These are phyloP conservation scores for Ophioceras dolichostomum DNA, from an alignment of 2,329 filamentous ascomycete species.

Conservation along the genomic window DNA sequence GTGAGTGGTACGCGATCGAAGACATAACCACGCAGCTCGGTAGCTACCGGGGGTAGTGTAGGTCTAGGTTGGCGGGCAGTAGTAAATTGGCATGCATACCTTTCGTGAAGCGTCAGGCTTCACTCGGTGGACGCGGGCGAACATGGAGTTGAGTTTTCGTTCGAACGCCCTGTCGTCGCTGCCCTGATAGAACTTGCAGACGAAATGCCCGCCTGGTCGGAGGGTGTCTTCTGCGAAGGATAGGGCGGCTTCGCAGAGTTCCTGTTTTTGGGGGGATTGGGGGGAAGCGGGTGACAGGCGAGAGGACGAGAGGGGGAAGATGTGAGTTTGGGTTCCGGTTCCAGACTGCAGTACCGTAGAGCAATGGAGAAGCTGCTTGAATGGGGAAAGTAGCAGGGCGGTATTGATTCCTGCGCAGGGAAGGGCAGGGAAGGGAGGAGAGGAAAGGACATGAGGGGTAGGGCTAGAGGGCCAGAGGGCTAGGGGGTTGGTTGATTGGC, in stretches of 20 bases:
- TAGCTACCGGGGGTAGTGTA: no score
- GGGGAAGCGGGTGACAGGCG: background rate
- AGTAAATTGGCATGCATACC: constrained; percentile 39
- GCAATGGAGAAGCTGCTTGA: no score
- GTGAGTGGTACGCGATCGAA: no score
- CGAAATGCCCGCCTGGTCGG: constrained; percentile 71
- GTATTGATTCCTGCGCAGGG: background rate
- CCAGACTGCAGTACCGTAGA: no score
- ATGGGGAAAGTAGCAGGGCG: no score
- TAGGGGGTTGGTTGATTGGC: no score
- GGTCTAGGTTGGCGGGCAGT: background rate
- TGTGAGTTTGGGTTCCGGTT: background rate
- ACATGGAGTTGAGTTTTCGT: constrained; percentile 60
- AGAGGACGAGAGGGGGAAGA: background rate
- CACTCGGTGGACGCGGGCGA: constrained; percentile 68
- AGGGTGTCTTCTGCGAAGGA: constrained; percentile 78
- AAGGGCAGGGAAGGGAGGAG: no score
- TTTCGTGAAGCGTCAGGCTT: constrained; percentile 86
- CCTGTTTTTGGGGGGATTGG: constrained; percentile 35
- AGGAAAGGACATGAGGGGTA: no score
- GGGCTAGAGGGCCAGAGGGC: no score
- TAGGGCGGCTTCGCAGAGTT: constrained; percentile 78
- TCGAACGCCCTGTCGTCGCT: constrained; percentile 74
- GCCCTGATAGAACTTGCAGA: constrained; percentile 97
- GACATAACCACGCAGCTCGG: no score